phyloP scores from a whole-genome alignment of 1,139 yeast species.

The Kazachstania sp. region DNA sequence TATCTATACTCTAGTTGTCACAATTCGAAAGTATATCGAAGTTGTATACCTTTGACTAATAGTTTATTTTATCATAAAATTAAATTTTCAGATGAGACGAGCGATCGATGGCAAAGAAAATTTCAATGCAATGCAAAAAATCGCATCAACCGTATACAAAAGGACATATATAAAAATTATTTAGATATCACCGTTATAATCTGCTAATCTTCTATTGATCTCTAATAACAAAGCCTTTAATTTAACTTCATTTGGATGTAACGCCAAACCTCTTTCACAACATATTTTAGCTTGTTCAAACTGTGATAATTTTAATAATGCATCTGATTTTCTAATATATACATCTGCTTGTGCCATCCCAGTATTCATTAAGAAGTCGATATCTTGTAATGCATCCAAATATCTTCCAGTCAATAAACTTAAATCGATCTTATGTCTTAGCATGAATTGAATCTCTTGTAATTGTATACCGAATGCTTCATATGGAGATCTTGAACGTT shows the following conservation, averaged over 20 bases:
- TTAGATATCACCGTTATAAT: slow-evolving; percentile 27
- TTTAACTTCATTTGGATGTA: slow-evolving; percentile 48
- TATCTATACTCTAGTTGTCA: background rate
- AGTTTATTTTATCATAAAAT: too few relatives aligned
- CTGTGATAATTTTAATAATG: slow-evolving; percentile 61
- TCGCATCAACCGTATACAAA: too few relatives aligned
- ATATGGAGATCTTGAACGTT: slow-evolving; percentile 67
- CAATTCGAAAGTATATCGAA: too few relatives aligned
- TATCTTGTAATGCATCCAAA: slow-evolving; percentile 71
- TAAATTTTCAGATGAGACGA: too few relatives aligned
- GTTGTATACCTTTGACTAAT: too few relatives aligned
- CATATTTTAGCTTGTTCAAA: slow-evolving; percentile 65
- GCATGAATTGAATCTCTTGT: slow-evolving; percentile 63
- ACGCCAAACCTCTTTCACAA: slow-evolving; percentile 68
- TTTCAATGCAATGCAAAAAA: too few relatives aligned
- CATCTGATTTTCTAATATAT: slow-evolving; percentile 73
- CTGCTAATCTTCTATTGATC: slow-evolving; percentile 23
- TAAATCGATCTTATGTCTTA: slow-evolving; percentile 80
- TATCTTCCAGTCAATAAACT: slow-evolving; percentile 55
- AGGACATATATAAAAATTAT: too few relatives aligned
- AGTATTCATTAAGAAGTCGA: slow-evolving; percentile 64
- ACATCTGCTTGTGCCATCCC: slow-evolving; percentile 63
- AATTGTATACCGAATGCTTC: slow-evolving; percentile 75
- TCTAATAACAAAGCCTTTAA: slow-evolving; percentile 30
- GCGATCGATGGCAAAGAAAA: too few relatives aligned